These are phyloP conservation scores for Botrytis cinerea DNA, from an alignment of 2,329 filamentous ascomycete species.

Conservation along the genomic window DNA sequence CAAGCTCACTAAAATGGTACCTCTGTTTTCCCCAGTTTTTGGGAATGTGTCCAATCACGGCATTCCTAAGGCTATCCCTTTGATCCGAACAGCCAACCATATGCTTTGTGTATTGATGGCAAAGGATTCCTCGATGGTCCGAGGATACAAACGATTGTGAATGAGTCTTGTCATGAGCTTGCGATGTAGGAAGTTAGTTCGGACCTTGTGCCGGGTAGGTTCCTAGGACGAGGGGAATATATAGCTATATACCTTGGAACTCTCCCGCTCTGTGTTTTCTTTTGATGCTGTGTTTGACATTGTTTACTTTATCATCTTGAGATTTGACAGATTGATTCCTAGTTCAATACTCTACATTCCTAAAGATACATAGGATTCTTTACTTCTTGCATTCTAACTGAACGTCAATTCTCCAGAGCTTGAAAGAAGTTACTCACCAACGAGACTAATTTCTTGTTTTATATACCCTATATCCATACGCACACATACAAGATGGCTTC, in stretches of 20 bases:
- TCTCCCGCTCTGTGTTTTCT: too few species aligned
- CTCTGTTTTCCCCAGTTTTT: constrained; percentile 16
- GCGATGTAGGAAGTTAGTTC: constrained; percentile 26
- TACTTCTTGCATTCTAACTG: background rate
- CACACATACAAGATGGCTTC: constrained; percentile 15
- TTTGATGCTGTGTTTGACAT: background rate
- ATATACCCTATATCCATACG: constrained; percentile 28
- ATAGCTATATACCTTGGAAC: constrained; percentile 2
- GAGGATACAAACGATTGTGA: constrained; percentile 18
- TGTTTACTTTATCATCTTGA: background rate
- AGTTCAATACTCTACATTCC: constrained; percentile 11
- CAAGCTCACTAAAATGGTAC: constrained; percentile 13
- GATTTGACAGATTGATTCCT: background rate
- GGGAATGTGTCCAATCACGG: constrained; percentile 24
- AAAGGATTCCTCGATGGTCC: constrained; percentile 24
- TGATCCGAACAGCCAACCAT: constrained; percentile 19
- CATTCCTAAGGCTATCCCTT: constrained; percentile 20
- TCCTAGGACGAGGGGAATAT: background rate
- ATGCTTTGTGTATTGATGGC: background rate
- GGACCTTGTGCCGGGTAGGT: constrained; percentile 13
- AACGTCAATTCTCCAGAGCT: background rate
- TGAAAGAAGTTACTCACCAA: background rate
- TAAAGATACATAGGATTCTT: constrained; percentile 1
- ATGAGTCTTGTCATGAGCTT: background rate
- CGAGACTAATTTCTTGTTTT: background rate